Evolutionary conservation across 2,329 filamentous ascomycete genomes (phyloP).

Genomic region (Ceratocystis diversiconidia): DNA sequence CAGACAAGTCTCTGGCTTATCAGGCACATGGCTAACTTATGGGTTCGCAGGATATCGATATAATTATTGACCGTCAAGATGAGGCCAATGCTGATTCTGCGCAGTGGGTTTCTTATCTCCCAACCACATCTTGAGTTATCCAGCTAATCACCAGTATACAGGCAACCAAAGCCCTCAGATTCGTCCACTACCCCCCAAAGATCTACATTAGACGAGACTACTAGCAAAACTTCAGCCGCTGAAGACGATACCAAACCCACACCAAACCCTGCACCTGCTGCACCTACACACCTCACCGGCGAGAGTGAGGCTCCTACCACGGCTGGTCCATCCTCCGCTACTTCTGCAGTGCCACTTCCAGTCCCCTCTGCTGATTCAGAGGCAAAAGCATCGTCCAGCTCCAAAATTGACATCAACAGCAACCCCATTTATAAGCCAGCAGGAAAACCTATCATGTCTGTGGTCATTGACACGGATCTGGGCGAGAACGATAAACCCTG

Average conservation of each 20-base stretch:
- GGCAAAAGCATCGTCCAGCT: slow-evolving; percentile 56
- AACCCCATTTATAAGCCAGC: slow-evolving; percentile 65
- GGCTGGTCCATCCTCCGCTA: neutral
- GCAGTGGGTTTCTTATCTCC: slow-evolving; percentile 31
- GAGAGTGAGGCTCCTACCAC: slow-evolving; percentile 26
- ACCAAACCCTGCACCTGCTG: slow-evolving; percentile 28
- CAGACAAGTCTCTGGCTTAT: neutral
- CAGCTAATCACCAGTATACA: slow-evolving; percentile 22
- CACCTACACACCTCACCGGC: slow-evolving; percentile 23
- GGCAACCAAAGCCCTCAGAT: slow-evolving; percentile 49
- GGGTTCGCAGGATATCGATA: slow-evolving; percentile 46
- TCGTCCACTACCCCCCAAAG: slow-evolving; percentile 51
- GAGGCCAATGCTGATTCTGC: slow-evolving; percentile 45
- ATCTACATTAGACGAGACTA: slow-evolving; percentile 36
- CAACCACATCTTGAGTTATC: neutral
- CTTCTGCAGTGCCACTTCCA: slow-evolving; percentile 18
- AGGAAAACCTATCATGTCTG: slow-evolving; percentile 66
- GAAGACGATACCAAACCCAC: slow-evolving; percentile 10
- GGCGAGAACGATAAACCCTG: slow-evolving; percentile 81
- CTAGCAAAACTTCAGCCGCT: slow-evolving; percentile 28
- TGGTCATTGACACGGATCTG: slow-evolving; percentile 60
- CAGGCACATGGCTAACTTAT: slow-evolving; percentile 6
- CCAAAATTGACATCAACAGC: slow-evolving; percentile 70
- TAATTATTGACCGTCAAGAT: slow-evolving; percentile 53
- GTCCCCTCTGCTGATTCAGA: slow-evolving; percentile 34